Evolutionary conservation across 2,329 filamentous ascomycete species (phyloP).

Genomic region (Juglanconis sp.): DNA sequence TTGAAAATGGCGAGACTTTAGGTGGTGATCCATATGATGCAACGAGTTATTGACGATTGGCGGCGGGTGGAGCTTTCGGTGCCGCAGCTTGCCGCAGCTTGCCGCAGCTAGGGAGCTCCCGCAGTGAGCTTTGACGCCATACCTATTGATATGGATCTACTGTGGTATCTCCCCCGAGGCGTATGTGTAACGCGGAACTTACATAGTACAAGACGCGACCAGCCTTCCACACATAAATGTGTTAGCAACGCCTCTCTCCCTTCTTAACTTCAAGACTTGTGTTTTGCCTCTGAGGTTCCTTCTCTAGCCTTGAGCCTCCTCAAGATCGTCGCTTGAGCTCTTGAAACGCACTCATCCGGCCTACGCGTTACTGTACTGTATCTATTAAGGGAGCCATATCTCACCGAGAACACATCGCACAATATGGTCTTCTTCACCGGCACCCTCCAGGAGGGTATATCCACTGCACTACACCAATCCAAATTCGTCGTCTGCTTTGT

Average conservation of each 20-base stretch:
- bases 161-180: background rate
- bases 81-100: background rate
- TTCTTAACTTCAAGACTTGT: background rate
- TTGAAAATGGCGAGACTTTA: background rate
- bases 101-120: background rate
- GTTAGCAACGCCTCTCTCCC: background rate
- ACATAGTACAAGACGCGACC: background rate
- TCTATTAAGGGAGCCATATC: background rate
- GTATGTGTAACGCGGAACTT: background rate
- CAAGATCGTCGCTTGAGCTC: background rate
- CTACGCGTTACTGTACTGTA: background rate
- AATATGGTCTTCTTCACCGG: constrained; percentile 75
- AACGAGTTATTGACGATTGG: background rate
- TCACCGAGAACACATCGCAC: background rate
- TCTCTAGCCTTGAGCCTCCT: background rate
- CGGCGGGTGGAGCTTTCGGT: background rate
- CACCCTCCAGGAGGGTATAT: constrained; percentile 76
- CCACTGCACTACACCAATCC: constrained; percentile 66
- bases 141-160: background rate
- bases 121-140: background rate
- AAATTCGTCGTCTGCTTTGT: constrained; percentile 87
- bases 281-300: background rate
- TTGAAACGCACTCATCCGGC: background rate
- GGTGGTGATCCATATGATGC: constrained; percentile 9
- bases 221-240: background rate